A percentile compares a stretch with the other conserved stretches of the same genome.
These are phyloP conservation scores for Glycine tomentella DNA, from an alignment of 306 rosid genomes.

Conservation along the genomic window DNA sequence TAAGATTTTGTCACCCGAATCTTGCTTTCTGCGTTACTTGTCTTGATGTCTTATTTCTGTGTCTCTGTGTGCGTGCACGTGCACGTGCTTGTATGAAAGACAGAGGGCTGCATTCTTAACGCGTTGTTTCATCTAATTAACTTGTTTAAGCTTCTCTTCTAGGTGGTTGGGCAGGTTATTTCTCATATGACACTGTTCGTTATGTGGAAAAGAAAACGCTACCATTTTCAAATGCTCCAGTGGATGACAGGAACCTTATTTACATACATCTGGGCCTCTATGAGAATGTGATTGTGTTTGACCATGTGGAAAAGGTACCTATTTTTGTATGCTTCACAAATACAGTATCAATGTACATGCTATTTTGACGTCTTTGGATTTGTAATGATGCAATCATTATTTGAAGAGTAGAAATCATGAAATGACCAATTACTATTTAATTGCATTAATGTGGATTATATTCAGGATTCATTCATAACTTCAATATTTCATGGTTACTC, in stretches of 20 bases:
- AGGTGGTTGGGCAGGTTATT: slow-evolving; percentile 97
- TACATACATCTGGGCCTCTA: slow-evolving; percentile 89
- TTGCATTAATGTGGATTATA: slow-evolving; percentile 23
- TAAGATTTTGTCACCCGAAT: background rate
- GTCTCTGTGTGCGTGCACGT: background rate
- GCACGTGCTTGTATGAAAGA: no score
- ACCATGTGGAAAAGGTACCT: slow-evolving; percentile 82
- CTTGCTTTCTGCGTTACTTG: background rate
- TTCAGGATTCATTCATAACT: slow-evolving; percentile 27
- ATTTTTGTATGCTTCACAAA: slow-evolving; percentile 19
- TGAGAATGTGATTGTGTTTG: slow-evolving; percentile 78
- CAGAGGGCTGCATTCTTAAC: no score
- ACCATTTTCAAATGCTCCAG: slow-evolving; percentile 77
- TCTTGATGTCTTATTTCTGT: background rate
- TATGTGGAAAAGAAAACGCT: slow-evolving; percentile 77
- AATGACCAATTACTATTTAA: slow-evolving; percentile 1
- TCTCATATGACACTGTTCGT: slow-evolving; percentile 90
- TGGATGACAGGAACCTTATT: slow-evolving; percentile 75
- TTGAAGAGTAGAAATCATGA: background rate
- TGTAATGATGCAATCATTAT: background rate
- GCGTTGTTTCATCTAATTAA: background rate
- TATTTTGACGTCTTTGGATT: slow-evolving; percentile 15
- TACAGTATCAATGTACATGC: background rate
- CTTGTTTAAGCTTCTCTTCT: slow-evolving; percentile 31
- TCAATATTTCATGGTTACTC: slow-evolving; percentile 1